These are phyloP conservation scores for Mycena rosella DNA, from an alignment of 768 basidiomycete genomes.

Conservation along the genomic window DNA sequence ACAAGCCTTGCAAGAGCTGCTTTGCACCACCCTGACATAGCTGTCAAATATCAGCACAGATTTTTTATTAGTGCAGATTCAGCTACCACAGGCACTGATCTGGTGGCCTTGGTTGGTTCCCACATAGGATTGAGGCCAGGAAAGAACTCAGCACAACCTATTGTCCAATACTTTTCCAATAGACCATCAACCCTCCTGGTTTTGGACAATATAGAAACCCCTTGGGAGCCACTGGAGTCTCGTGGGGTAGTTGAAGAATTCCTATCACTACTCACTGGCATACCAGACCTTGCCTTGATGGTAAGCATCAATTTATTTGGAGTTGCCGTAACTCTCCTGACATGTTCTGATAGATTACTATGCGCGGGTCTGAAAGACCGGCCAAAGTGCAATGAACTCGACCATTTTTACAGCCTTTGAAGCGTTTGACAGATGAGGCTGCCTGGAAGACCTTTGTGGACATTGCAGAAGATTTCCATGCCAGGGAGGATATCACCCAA, in stretches of 20 bases:
- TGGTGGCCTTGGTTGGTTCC: background rate
- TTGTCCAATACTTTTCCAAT: background rate
- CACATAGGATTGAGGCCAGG: slow-evolving; percentile 11
- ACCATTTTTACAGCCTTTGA: slow-evolving; percentile 17
- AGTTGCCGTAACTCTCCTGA: too few species aligned
- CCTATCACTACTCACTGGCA: slow-evolving; percentile 1
- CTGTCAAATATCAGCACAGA: background rate
- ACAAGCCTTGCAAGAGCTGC: slow-evolving; percentile 6
- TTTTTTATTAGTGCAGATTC: slow-evolving; percentile 1
- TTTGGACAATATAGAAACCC: slow-evolving; percentile 22
- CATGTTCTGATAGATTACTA: slow-evolving; percentile 29
- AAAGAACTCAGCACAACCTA: background rate
- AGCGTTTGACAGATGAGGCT: slow-evolving; percentile 9
- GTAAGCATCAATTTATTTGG: background rate
- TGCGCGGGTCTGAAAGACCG: too few species aligned
- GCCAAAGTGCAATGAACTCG: slow-evolving; percentile 18
- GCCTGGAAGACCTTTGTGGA: slow-evolving; percentile 13
- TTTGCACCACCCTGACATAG: background rate
- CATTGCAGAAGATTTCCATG: slow-evolving; percentile 9
- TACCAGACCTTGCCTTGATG: slow-evolving; percentile 5
- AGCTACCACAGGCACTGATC: background rate
- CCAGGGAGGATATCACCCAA: background rate
- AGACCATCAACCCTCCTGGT: background rate
- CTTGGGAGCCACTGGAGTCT: slow-evolving; percentile 14
- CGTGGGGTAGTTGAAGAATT: slow-evolving; percentile 15